Base-by-base conservation (phyloP, 176 grass and related monocot genomes). In the Juncus inflexus region DNA sequence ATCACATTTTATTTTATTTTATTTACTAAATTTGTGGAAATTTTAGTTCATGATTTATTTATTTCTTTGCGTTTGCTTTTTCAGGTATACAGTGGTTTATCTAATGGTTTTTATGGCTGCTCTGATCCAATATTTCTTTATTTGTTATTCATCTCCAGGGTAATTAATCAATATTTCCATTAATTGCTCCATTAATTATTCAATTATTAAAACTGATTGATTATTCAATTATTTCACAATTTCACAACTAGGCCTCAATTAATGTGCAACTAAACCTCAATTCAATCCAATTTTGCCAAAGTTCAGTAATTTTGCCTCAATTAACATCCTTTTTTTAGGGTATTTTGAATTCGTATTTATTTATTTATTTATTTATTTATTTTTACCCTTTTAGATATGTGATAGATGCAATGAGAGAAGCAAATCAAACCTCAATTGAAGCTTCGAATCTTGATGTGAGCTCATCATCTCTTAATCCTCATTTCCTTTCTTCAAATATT, bases 71-170 rank as follows among this genome's bases (percentile, higher is more conserved):
- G 56, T 28, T 47, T 47, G 43, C 9, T 47, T 19, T 50, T 79
- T 74, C 63, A 81, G 78, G 78, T 75, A 62, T 15, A 62, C 70
- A 52, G 77, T 56, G 15, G 28, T 74, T 52, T 80, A 67, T n/a
- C 47, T 74, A 57, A 12, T 51, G 49, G 35, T 80, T 43, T 66
- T 74, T 73, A 19, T 73, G 77, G 77, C 61, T 42, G 71, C 77
- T 19, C 36, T 74, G 9, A 4, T 80, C 52, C 77, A 80, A 63
- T 80, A 80, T 66, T 67, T 80, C 53, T 66, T 74, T 37, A 61
- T 64, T 39, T 66, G 61, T 52, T 60, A 6, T 38, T 80, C 77
- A 19, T 80, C 69, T 28, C 77, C 77, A 16, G 77, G 77, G 77
- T 80, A 80, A 28, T 53, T 67, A 13, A 10, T 43, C 15, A 36